These are phyloP conservation scores for Phytopythium cucurbitacearum DNA, from an alignment of 352 stramenopile species.

Conservation along the genomic window DNA sequence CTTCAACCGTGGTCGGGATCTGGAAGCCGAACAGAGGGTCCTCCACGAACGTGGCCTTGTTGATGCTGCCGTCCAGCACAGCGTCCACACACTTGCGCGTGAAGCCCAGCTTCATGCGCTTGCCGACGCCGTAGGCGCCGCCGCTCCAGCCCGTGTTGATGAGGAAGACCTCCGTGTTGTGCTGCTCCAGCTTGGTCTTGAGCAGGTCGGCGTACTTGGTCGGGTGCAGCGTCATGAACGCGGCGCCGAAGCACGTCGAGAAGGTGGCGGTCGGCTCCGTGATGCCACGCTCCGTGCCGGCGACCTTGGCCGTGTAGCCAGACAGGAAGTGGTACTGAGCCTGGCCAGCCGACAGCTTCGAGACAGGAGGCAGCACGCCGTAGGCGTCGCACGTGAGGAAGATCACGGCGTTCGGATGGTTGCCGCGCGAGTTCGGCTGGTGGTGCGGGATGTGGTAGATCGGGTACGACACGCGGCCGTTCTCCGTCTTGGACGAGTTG, in stretches of 20 bases:
- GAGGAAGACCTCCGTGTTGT: conserved; percentile 42
- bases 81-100: conserved; percentile 61
- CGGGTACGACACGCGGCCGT: conserved; percentile 49
- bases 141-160: conserved; percentile 97
- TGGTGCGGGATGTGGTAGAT: conserved; percentile 59
- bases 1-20: conserved; percentile 56
- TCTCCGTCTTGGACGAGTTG: conserved; percentile 55
- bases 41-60: conserved; percentile 56
- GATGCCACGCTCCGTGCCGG: conserved; percentile 44
- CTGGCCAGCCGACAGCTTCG: conserved; percentile 89
- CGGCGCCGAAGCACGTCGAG: conserved; percentile 50
- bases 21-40: conserved; percentile 73
- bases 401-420: conserved; percentile 87
- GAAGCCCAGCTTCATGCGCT: conserved; percentile 93
- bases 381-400: conserved; percentile 97
- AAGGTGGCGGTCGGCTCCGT: conserved; percentile 52
- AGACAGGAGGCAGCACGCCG: conserved; percentile 93
- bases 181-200: conserved; percentile 51
- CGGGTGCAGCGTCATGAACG: conserved; percentile 56
- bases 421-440: conserved; percentile 32
- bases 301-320: conserved; percentile 57
- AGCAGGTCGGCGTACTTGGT: conserved; percentile 50
- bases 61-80: conserved; percentile 53
- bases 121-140: conserved; percentile 93
- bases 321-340: conserved; percentile 94